A percentile compares a stretch with the other conserved stretches of the same genome.
These are phyloP conservation scores for Moniliophthora roreri DNA, from an alignment of 1,284 basidiomycete species.

Conservation along the genomic window DNA sequence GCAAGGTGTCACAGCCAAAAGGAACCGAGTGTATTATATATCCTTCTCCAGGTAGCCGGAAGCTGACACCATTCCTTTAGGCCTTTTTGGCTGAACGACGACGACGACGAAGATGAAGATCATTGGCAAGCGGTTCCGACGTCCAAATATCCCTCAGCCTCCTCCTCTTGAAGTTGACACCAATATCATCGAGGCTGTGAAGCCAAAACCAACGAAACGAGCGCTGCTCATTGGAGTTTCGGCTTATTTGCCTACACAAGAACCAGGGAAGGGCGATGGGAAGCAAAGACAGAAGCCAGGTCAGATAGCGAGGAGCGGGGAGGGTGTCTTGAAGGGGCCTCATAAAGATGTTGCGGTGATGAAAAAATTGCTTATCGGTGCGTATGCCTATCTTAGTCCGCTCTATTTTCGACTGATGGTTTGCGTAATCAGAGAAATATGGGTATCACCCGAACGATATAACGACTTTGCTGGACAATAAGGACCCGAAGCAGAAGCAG, in stretches of 20 bases:
- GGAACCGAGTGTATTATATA: too few species aligned
- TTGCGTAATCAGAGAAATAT: conserved; percentile 22
- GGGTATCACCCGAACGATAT: conserved; percentile 26
- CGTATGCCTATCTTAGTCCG: neutral
- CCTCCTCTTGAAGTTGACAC: neutral
- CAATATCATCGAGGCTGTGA: neutral
- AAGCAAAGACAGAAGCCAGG: neutral
- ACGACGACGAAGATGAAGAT: conserved; percentile 8
- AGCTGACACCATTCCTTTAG: too few species aligned
- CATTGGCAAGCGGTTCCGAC: neutral
- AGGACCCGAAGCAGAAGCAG: conserved; percentile 12
- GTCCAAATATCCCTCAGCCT: neutral
- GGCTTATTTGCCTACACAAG: conserved; percentile 1
- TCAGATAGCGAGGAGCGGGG: neutral
- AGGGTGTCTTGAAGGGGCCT: conserved; percentile 16
- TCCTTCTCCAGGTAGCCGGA: too few species aligned
- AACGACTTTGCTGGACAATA: conserved; percentile 28
- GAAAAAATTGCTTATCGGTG: conserved; percentile 17
- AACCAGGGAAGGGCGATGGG: neutral
- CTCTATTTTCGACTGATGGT: conserved; percentile 1
- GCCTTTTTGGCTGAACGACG: too few species aligned
- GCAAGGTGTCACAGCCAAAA: too few species aligned
- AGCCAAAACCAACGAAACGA: conserved; percentile 11
- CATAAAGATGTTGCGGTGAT: conserved; percentile 19
- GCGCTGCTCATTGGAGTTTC: conserved; percentile 23